Percentiles rank a stretch among this genome's conserved stretches.
These are phyloP conservation scores for Naganishia onofrii DNA, from an alignment of 768 basidiomycete genomes.

Conservation along the genomic window DNA sequence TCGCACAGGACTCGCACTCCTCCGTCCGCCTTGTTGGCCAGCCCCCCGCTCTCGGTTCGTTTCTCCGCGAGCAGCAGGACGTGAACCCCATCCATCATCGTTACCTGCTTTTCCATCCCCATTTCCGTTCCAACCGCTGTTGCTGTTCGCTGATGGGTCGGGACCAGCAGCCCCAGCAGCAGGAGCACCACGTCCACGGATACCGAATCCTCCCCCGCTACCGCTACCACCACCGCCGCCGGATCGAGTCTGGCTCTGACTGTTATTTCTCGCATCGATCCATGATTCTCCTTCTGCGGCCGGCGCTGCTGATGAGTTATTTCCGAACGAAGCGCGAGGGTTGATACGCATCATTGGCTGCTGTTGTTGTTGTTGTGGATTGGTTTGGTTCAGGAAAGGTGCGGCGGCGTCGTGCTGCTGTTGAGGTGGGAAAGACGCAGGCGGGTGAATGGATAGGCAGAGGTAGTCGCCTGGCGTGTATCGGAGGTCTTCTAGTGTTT, in stretches of 20 bases:
- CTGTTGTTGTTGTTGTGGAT: not conserved
- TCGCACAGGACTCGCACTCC: not conserved
- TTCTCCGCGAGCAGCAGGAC: too few relatives aligned
- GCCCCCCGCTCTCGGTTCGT: not conserved
- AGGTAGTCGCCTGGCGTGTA: slow-evolving; percentile 16
- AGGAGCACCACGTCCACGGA: slow-evolving; percentile 9
- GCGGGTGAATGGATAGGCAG: slow-evolving; percentile 10
- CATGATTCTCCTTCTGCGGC: not conserved
- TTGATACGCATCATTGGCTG: not conserved
- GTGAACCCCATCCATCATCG: not conserved
- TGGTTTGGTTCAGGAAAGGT: not conserved
- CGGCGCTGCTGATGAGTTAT: not conserved
- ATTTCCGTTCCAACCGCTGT: not conserved
- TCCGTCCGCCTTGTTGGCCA: not conserved
- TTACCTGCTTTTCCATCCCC: not conserved
- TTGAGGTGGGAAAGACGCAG: not conserved
- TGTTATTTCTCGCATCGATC: slow-evolving; percentile 1
- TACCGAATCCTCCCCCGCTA: slow-evolving; percentile 4
- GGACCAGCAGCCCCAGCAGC: not conserved
- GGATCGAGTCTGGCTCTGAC: not conserved
- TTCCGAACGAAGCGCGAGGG: not conserved
- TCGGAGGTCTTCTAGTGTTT: slow-evolving; percentile 5
- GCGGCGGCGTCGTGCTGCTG: not conserved
- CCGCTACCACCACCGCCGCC: not conserved
- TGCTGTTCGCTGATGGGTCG: not conserved